Evolutionary conservation across 306 rosid genomes (phyloP).

Genomic region (Prunus persica): Prunus_persica_NCBIv2 NC_034009.1:41346001-41346500

Average conservation of each 20-base stretch:
- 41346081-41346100: not conserved
- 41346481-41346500: not conserved
- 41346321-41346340: not conserved
- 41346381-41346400: not conserved
- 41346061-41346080: not conserved
- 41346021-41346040: not conserved
- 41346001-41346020: not conserved
- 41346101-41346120: not conserved
- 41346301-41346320: not conserved
- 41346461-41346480: not conserved
- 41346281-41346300: not conserved
- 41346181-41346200: not conserved
- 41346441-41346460: not conserved
- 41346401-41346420: not conserved
- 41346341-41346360: not conserved
- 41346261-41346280: not conserved
- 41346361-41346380: too few relatives aligned
- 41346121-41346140: slow-evolving; percentile 24
- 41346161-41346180: not conserved
- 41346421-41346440: not conserved
- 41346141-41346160: slow-evolving; percentile 37
- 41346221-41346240: not conserved
- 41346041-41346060: not conserved
- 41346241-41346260: not conserved
- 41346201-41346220: not conserved